Conservation (phyloP, 202 grass and related monocot species). For the Carex sylvatica region DNA sequence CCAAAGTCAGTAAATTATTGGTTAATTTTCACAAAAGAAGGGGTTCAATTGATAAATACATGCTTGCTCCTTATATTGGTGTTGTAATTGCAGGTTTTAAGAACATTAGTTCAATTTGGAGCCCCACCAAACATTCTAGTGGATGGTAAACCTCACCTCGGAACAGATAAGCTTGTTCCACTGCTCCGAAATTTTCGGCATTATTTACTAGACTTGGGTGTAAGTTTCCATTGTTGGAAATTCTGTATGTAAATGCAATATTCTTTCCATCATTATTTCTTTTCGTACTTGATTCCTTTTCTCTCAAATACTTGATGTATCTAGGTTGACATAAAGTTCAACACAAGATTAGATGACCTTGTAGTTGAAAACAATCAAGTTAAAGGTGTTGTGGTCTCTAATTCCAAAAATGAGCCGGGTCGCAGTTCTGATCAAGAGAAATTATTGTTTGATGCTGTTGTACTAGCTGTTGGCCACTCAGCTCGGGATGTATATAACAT, state of each 20-base stretch:
- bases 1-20: background rate
- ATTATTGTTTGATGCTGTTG: conserved; percentile 78
- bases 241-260: conserved; percentile 7
- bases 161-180: conserved; percentile 91
- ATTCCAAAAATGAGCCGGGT: conserved; percentile 43
- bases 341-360: conserved; percentile 83
- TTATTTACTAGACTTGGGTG: conserved; percentile 73
- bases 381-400: conserved; percentile 70
- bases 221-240: conserved; percentile 36
- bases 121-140: conserved; percentile 79
- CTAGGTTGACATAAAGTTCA: conserved; percentile 85
- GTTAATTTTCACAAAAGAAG: background rate
- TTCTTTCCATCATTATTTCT: background rate
- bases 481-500: conserved; percentile 87
- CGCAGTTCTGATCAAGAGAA: conserved; percentile 41
- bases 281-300: conserved; percentile 11
- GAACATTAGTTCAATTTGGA: conserved; percentile 90
- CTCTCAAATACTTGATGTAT: conserved; percentile 29
- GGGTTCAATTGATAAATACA: background rate
- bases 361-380: conserved; percentile 73
- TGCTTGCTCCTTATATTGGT: background rate
- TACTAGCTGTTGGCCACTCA: conserved; percentile 92
- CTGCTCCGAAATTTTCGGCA: conserved; percentile 73
- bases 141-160: conserved; percentile 93
- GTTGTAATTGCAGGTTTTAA: conserved; percentile 69